These are phyloP conservation scores for Cystofilobasidium capitatum DNA, from an alignment of 768 basidiomycete species.

Conservation along the genomic window DNA sequence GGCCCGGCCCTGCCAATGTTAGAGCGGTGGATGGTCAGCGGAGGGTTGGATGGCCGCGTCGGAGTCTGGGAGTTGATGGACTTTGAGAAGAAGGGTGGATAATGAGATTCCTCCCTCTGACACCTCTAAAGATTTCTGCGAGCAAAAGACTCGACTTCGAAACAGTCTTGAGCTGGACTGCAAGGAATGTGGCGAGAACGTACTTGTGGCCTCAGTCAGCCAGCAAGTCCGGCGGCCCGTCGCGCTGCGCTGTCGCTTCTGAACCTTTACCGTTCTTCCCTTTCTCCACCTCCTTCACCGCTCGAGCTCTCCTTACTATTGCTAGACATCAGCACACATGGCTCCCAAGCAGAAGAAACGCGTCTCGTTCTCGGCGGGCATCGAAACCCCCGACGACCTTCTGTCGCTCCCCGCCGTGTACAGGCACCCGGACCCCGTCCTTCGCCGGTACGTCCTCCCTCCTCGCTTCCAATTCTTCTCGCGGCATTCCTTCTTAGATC, in stretches of 20 bases:
- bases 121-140: not conserved
- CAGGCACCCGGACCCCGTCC: not conserved
- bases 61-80: slow-evolving; percentile 56
- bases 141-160: too few species aligned
- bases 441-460: slow-evolving; percentile 8
- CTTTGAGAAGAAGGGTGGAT: slow-evolving; percentile 29
- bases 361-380: not conserved
- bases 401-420: not conserved
- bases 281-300: not conserved
- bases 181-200: too few species aligned
- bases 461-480: not conserved
- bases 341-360: not conserved
- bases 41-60: slow-evolving; percentile 59
- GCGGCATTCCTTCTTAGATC: too few species aligned
- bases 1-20: slow-evolving; percentile 44
- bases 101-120: too few species aligned
- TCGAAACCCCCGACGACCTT: not conserved
- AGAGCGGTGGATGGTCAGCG: slow-evolving; percentile 56
- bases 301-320: not conserved
- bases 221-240: too few species aligned
- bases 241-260: not conserved
- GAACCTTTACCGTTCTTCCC: not conserved
- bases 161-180: too few species aligned
- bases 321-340: not conserved
- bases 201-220: too few species aligned